Evolutionary conservation across 2,329 filamentous ascomycete species (phyloP).

Genomic region (Microdochium nivale): DNA sequence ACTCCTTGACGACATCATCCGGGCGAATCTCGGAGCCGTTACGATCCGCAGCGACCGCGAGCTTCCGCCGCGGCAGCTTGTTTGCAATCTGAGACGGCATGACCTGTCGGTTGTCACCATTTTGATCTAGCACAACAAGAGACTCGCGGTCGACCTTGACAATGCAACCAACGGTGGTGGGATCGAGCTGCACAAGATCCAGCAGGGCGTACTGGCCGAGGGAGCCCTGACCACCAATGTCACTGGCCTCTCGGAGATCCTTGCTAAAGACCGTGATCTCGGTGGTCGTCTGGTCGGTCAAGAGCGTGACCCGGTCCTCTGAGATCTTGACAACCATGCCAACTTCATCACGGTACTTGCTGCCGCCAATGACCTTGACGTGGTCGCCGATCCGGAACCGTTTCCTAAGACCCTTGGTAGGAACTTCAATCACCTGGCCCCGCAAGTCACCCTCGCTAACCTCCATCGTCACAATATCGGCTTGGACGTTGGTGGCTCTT

Average conservation of each 20-base stretch:
- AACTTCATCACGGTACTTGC: constrained; percentile 88
- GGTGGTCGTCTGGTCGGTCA: constrained; percentile 86
- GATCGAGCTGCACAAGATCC: constrained; percentile 89
- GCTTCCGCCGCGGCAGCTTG: constrained; percentile 72
- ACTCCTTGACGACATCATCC: constrained; percentile 89
- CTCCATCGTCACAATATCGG: constrained; percentile 83
- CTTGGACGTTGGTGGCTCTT: constrained; percentile 75
- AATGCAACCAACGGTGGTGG: constrained; percentile 84
- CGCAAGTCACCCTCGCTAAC: constrained; percentile 75
- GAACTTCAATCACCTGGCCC: constrained; percentile 85
- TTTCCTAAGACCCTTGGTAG: constrained; percentile 85
- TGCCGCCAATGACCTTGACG: constrained; percentile 96
- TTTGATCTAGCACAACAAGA: constrained; percentile 82
- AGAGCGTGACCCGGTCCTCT: constrained; percentile 83
- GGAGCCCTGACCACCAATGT: constrained; percentile 77
- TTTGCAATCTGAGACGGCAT: constrained; percentile 90
- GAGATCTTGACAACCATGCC: constrained; percentile 94
- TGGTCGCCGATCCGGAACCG: constrained; percentile 90
- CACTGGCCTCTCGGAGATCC: constrained; percentile 85
- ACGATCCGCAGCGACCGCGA: constrained; percentile 84
- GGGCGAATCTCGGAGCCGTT: constrained; percentile 87
- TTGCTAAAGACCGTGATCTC: constrained; percentile 98
- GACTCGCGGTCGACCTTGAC: constrained; percentile 94
- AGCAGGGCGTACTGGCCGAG: constrained; percentile 87
- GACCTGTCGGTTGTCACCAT: constrained; percentile 71